Evolutionary conservation across 805 yeast genomes (phyloP).

Genomic region (Crinitomyces ghanaensis): DNA sequence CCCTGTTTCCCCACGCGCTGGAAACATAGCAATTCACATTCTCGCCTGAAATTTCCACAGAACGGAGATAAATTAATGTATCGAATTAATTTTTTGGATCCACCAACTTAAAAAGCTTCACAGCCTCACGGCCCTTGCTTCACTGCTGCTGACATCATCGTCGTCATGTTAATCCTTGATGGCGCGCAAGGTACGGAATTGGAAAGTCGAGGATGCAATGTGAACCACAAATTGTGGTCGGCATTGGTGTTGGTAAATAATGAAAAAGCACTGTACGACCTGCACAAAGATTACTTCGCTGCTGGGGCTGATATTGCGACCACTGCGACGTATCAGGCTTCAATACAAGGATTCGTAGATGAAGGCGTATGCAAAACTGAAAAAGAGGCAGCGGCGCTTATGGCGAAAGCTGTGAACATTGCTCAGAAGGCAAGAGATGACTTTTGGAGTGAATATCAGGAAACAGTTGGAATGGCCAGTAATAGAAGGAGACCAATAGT

Average conservation of each 20-base stretch:
- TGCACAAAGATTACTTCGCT: constrained; percentile 40
- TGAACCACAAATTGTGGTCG: constrained; percentile 49
- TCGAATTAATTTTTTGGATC: no score
- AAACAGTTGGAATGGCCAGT: no score
- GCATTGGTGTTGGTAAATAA: constrained; percentile 38
- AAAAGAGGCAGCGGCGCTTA: constrained; percentile 10
- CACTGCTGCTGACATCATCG: no score
- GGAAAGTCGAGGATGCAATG: constrained; percentile 36
- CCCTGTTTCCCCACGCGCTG: no score
- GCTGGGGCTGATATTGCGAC: constrained; percentile 46
- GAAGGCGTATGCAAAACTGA: constrained; percentile 7
- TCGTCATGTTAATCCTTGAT: constrained; percentile 31
- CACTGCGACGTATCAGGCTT: constrained; percentile 53
- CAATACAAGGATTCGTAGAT: constrained; percentile 30
- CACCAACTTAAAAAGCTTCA: no score
- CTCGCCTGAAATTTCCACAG: no score
- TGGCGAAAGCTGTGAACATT: constrained; percentile 13
- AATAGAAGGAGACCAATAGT: constrained; percentile 27
- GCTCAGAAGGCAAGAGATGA: constrained; percentile 21
- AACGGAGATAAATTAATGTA: no score
- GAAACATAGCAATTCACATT: no score
- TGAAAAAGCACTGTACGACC: constrained; percentile 33
- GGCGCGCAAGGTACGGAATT: constrained; percentile 61
- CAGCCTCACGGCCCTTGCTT: no score
- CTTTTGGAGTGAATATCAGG: not conserved